A percentile compares a stretch with the other conserved stretches of the same genome.
Conservation (phyloP, 305 asterid species). For the Ajuga reptans region DNA sequence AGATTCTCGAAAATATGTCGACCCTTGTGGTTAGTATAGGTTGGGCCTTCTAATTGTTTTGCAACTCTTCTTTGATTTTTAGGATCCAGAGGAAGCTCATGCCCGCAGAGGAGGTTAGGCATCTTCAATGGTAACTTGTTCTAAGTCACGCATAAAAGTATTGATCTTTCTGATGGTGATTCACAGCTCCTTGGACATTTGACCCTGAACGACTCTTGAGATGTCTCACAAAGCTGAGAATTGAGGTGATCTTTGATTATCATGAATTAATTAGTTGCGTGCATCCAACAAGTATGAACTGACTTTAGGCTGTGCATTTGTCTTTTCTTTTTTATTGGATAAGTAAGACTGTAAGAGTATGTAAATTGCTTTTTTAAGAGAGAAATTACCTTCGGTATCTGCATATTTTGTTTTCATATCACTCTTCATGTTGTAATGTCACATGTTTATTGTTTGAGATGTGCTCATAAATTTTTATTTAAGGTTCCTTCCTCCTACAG, state of each 20-base stretch:
- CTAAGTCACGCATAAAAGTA: constrained; percentile 17
- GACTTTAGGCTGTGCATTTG: background rate
- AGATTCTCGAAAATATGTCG: background rate
- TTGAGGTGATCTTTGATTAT: constrained; percentile 39
- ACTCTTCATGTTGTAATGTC: background rate
- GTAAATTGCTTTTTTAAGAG: background rate
- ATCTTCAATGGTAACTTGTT: constrained; percentile 2
- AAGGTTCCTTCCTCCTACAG: constrained; percentile 28
- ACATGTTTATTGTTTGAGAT: background rate
- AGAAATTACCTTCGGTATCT: background rate
- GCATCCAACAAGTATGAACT: background rate
- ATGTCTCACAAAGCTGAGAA: constrained; percentile 59
- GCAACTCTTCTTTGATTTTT: constrained; percentile 26
- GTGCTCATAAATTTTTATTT: background rate
- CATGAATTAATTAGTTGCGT: constrained; percentile 3
- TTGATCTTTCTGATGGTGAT: constrained; percentile 28
- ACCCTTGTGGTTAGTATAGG: background rate
- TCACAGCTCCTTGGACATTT: constrained; percentile 96
- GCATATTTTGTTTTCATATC: background rate
- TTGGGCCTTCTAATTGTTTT: constrained; percentile 21
- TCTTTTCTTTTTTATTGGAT: constrained; percentile 5
- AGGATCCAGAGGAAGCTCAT: constrained; percentile 93
- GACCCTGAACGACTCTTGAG: constrained; percentile 56
- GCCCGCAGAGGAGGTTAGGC: constrained; percentile 91
- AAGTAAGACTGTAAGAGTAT: background rate